Conservation (phyloP, 768 basidiomycete genomes). For the Auricularia auricula-judae region DNA sequence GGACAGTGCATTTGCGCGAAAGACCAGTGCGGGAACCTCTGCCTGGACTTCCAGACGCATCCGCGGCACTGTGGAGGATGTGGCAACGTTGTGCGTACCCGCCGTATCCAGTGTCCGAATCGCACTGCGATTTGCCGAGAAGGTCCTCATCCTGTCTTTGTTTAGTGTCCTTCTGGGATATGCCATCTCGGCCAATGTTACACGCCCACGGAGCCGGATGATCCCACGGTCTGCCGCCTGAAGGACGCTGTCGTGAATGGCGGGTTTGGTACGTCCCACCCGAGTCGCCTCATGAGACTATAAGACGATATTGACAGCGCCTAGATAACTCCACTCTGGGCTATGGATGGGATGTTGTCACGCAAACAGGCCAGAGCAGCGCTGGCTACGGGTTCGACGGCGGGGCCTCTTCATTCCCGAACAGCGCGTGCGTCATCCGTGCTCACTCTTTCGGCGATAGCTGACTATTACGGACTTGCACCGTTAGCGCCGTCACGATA, state of each 20-base stretch:
- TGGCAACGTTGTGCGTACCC: background rate
- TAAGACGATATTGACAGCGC: background rate
- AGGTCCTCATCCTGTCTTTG: too few relatives aligned
- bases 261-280: background rate
- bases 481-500: background rate
- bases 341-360: background rate
- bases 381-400: background rate
- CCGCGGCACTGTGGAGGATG: background rate
- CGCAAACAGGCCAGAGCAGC: background rate
- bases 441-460: too few relatives aligned
- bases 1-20: background rate
- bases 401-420: background rate
- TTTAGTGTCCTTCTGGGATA: background rate
- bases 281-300: background rate
- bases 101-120: too few relatives aligned
- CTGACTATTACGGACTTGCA: background rate
- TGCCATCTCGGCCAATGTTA: background rate
- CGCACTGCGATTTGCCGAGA: too few relatives aligned
- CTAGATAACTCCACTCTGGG: background rate
- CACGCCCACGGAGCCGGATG: background rate
- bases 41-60: background rate
- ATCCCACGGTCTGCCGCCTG: background rate
- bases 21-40: background rate
- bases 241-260: background rate
- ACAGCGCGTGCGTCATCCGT: background rate